Conservation (phyloP, 192 early-diverging fungal species). For the Coemansia aciculifera region DNA sequence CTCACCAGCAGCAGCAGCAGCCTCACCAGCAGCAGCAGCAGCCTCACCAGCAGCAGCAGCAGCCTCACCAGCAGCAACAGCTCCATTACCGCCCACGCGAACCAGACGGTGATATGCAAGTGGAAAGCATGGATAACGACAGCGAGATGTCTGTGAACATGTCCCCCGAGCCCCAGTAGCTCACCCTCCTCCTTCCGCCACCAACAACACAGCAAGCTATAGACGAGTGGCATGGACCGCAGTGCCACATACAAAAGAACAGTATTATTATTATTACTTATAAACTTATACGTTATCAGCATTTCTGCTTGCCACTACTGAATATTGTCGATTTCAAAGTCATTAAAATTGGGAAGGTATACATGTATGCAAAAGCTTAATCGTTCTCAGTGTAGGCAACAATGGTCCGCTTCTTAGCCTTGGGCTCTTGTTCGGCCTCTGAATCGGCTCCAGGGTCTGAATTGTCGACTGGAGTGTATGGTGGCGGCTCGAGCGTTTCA, state of each 20-base stretch:
- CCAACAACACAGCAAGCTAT: neutral
- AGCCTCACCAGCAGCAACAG: conserved; percentile 4
- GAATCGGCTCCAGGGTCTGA: neutral
- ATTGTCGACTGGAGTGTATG: conserved; percentile 30
- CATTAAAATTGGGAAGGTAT: no score
- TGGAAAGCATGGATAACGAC: conserved; percentile 30
- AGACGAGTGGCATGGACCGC: conserved; percentile 1
- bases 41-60: conserved; percentile 22
- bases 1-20: no score
- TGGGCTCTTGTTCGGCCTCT: neutral
- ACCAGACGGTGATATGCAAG: neutral
- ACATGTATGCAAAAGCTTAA: neutral
- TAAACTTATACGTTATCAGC: neutral
- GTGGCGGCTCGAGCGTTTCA: conserved; percentile 21
- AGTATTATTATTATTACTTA: neutral
- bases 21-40: no score
- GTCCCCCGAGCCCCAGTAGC: conserved; percentile 31
- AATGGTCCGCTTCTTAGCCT: neutral
- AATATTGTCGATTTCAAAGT: no score
- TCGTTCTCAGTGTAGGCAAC: neutral
- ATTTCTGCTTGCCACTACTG: neutral
- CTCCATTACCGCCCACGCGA: neutral
- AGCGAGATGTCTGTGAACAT: conserved; percentile 48
- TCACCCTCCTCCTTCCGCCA: no score
- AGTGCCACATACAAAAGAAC: conserved; percentile 9